phyloP scores from a whole-genome alignment of 768 basidiomycete genomes.

The Collybia mongolica region DNA sequence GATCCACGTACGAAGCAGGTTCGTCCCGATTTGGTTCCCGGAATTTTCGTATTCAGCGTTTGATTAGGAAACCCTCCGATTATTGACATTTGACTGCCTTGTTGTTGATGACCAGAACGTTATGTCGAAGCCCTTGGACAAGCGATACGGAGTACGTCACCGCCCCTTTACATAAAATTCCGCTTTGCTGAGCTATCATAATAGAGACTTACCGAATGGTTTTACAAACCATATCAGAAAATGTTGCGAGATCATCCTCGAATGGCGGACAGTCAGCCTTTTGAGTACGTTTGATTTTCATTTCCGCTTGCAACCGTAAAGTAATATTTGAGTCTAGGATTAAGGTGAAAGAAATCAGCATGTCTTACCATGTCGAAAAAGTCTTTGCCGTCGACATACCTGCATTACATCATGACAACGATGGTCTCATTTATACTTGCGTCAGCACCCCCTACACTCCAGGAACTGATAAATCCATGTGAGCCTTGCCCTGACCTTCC shows the following conservation, averaged over 20 bases:
- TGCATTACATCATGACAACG: slow-evolving; percentile 84
- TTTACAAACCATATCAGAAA: slow-evolving; percentile 76
- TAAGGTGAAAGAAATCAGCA: slow-evolving; percentile 81
- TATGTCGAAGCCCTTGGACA: slow-evolving; percentile 79
- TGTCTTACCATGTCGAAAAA: slow-evolving; percentile 84
- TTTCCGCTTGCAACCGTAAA: background rate
- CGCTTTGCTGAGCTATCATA: slow-evolving; percentile 6
- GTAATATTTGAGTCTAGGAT: slow-evolving; percentile 49
- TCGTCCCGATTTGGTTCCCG: background rate
- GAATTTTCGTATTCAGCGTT: slow-evolving; percentile 1
- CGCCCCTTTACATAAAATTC: background rate
- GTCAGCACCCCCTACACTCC: slow-evolving; percentile 83
- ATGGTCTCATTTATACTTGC: slow-evolving; percentile 96
- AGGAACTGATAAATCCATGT: slow-evolving; percentile 89
- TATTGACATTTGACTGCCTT: slow-evolving; percentile 91
- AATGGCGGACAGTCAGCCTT: slow-evolving; percentile 65
- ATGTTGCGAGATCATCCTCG: slow-evolving; percentile 70
- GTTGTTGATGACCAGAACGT: slow-evolving; percentile 85
- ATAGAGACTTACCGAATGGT: slow-evolving; percentile 79
- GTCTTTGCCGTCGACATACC: slow-evolving; percentile 87
- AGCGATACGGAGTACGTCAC: slow-evolving; percentile 81
- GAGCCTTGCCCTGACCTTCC: slow-evolving; percentile 19
- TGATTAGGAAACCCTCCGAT: slow-evolving; percentile 73
- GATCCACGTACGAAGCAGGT: slow-evolving; percentile 76
- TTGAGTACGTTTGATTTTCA: slow-evolving; percentile 64